A percentile compares a stretch with the other conserved stretches of the same genome.
Conservation (phyloP, 2,329 filamentous ascomycete species). For the Volutella citrinella region DNA sequence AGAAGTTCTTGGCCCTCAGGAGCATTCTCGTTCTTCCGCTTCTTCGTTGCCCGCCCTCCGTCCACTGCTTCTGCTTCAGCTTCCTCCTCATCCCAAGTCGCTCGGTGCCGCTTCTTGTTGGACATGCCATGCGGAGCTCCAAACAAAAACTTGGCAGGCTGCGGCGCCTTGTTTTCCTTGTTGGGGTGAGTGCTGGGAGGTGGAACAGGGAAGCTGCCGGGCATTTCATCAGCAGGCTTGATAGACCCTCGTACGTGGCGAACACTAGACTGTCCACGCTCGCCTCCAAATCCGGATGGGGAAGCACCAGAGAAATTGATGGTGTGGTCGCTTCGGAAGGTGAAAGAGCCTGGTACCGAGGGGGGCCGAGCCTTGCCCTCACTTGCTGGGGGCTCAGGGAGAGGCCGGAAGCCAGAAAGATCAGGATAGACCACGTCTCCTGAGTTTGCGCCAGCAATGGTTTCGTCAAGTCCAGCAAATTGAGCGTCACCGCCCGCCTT, state of each 20-base stretch:
- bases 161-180: slow-evolving; percentile 54
- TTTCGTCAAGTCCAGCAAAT: slow-evolving; percentile 29
- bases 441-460: slow-evolving; percentile 22
- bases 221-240: slow-evolving; percentile 43
- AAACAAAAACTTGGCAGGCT: slow-evolving; percentile 33
- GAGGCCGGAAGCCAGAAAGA: slow-evolving; percentile 40
- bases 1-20: slow-evolving; percentile 52
- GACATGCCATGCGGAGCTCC: slow-evolving; percentile 59
- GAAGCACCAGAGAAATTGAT: slow-evolving; percentile 53
- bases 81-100: slow-evolving; percentile 54
- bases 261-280: slow-evolving; percentile 57
- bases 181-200: slow-evolving; percentile 37
- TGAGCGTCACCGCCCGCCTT: slow-evolving; percentile 19
- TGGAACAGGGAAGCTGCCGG: slow-evolving; percentile 51
- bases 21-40: slow-evolving; percentile 49
- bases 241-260: slow-evolving; percentile 57
- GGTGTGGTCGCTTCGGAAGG: slow-evolving; percentile 64
- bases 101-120: slow-evolving; percentile 65
- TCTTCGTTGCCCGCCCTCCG: slow-evolving; percentile 54
- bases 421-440: slow-evolving; percentile 51
- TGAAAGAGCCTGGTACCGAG: slow-evolving; percentile 56
- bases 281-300: slow-evolving; percentile 52
- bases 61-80: slow-evolving; percentile 46
- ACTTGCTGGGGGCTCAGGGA: slow-evolving; percentile 25
- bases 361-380: slow-evolving; percentile 27